phyloP scores from a whole-genome alignment of 495 filamentous ascomycete species.

The Neurospora sp. region DNA sequence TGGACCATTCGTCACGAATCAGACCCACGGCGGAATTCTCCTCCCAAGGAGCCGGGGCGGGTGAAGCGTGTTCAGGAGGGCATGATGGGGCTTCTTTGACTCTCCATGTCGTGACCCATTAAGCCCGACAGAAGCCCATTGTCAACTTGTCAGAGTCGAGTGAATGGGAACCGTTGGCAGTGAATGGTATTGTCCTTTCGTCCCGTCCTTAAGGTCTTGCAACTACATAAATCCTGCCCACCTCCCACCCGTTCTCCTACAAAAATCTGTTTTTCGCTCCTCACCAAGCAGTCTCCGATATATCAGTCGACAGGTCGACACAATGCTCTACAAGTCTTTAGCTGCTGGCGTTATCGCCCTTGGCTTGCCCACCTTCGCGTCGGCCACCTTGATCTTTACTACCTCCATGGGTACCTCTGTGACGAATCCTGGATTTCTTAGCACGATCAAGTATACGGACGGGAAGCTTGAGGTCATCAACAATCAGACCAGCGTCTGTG shows the following conservation, averaged over 20 bases:
- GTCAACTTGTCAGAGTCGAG: neutral
- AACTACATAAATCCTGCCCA: neutral
- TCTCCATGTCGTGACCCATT: neutral
- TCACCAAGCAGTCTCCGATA: neutral
- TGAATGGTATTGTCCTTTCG: neutral
- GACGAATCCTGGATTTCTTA: conserved; percentile 28
- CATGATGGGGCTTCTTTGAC: neutral
- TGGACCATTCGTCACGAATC: neutral
- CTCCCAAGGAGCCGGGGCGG: neutral
- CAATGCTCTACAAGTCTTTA: conserved; percentile 6
- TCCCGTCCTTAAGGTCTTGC: neutral
- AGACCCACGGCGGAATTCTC: neutral
- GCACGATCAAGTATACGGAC: conserved; percentile 4
- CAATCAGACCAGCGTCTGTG: conserved; percentile 24
- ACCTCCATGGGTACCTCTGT: conserved; percentile 49
- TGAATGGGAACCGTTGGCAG: neutral
- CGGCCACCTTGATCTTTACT: conserved; percentile 42
- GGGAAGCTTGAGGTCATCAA: conserved; percentile 1
- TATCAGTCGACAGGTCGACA: neutral
- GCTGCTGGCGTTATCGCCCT: conserved; percentile 14
- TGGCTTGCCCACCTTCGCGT: conserved; percentile 20
- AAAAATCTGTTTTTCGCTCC: neutral
- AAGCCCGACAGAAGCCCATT: neutral
- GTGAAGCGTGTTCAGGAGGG: neutral
- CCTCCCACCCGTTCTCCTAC: neutral